Conservation (phyloP, 192 early-diverging fungal species). For the Backusella mclennaniae region DNA sequence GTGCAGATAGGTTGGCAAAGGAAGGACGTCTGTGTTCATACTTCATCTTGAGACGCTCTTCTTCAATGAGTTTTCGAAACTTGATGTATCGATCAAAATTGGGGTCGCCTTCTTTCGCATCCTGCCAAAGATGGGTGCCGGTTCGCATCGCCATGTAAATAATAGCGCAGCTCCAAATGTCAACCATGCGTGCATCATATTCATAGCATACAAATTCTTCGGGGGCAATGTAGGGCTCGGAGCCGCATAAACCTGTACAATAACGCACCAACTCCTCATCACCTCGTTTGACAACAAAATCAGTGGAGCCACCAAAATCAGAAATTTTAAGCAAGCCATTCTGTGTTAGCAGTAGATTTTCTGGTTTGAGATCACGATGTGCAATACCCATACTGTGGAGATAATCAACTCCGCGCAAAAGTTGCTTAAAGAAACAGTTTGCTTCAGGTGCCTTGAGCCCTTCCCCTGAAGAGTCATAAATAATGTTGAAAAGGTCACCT, state of each 20-base stretch:
- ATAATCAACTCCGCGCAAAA: conserved; percentile 74
- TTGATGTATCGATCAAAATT: conserved; percentile 32
- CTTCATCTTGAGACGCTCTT: conserved; percentile 20
- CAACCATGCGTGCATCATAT: conserved; percentile 72
- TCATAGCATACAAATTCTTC: conserved; percentile 63
- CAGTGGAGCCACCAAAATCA: conserved; percentile 81
- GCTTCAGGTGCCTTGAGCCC: conserved; percentile 49
- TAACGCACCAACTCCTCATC: conserved; percentile 19
- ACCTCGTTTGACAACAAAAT: conserved; percentile 44
- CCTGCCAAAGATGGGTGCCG: conserved; percentile 29
- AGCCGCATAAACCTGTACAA: conserved; percentile 66
- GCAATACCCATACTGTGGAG: conserved; percentile 80
- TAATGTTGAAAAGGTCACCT: conserved; percentile 73
- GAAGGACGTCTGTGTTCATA: not conserved
- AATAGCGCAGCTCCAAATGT: conserved; percentile 38
- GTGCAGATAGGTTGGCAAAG: not conserved
- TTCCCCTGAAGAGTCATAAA: conserved; percentile 57
- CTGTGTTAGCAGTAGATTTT: conserved; percentile 72
- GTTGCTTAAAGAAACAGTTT: conserved; percentile 71
- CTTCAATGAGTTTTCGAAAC: conserved; percentile 22
- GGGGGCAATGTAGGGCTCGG: conserved; percentile 86
- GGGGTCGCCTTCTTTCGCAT: conserved; percentile 25
- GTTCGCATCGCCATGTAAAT: conserved; percentile 39
- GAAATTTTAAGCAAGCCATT: conserved; percentile 75
- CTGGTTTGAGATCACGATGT: conserved; percentile 81